These are phyloP conservation scores for Alternaria metachromatica DNA, from an alignment of 2,329 filamentous ascomycete genomes.

Conservation along the genomic window DNA sequence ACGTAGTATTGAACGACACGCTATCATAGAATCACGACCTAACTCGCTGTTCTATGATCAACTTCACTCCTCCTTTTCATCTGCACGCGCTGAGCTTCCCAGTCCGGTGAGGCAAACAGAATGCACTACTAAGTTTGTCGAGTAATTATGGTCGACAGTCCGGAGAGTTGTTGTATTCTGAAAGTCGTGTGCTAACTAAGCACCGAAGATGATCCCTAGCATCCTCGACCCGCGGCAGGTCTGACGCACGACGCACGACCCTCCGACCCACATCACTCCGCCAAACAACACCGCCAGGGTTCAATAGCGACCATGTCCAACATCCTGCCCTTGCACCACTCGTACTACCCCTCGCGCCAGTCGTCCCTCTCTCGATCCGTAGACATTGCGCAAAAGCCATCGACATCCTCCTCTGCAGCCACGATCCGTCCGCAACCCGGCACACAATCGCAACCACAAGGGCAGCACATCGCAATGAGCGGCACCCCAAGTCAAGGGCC, in stretches of 20 bases:
- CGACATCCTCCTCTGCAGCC: slow-evolving; percentile 6
- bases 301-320: slow-evolving; percentile 28
- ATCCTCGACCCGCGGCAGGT: slow-evolving; percentile 6
- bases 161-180: background rate
- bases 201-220: slow-evolving; percentile 2
- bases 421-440: slow-evolving; percentile 4
- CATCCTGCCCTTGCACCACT: slow-evolving; percentile 27
- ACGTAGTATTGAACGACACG: too few species aligned
- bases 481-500: slow-evolving; percentile 30
- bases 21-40: too few species aligned
- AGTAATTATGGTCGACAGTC: background rate
- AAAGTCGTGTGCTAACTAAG: background rate
- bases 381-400: slow-evolving; percentile 3
- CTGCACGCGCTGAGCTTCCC: too few species aligned
- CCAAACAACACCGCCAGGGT: slow-evolving; percentile 15
- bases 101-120: too few species aligned
- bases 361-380: slow-evolving; percentile 9
- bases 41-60: too few species aligned
- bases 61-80: too few species aligned
- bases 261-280: slow-evolving; percentile 28
- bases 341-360: slow-evolving; percentile 18
- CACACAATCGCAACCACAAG: slow-evolving; percentile 14
- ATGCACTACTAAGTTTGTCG: too few species aligned
- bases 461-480: slow-evolving; percentile 32
- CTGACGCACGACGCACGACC: slow-evolving; percentile 25